Percentiles rank a stretch among this genome's conserved stretches.
These are phyloP conservation scores for Fusarium redolens DNA, from an alignment of 2,329 filamentous ascomycete genomes.

Conservation along the genomic window DNA sequence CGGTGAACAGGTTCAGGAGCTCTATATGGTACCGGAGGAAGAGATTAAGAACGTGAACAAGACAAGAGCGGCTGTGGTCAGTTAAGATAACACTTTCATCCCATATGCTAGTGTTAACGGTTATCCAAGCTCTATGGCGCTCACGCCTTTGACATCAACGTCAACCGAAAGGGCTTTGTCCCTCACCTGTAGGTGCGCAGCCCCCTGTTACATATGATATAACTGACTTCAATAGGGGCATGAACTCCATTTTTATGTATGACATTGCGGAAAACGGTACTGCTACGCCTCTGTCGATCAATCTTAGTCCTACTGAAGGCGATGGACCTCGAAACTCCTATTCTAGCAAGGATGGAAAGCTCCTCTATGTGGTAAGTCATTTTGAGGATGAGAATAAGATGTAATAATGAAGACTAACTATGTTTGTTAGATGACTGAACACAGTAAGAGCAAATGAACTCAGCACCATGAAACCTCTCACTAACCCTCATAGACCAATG, in stretches of 20 bases:
- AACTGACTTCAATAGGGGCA: background rate
- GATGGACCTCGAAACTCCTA: slow-evolving; percentile 5
- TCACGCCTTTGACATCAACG: slow-evolving; percentile 5
- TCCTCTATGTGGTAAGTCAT: background rate
- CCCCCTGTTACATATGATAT: rapidly evolving
- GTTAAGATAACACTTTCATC: background rate
- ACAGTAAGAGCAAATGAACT: background rate
- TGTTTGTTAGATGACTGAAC: background rate
- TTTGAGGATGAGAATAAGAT: rapidly evolving
- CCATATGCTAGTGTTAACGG: background rate
- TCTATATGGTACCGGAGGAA: background rate
- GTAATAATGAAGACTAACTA: background rate
- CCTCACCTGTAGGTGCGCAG: background rate
- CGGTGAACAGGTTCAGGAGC: background rate
- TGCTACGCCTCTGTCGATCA: background rate
- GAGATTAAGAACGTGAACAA: slow-evolving; percentile 1
- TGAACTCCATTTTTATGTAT: slow-evolving; percentile 10
- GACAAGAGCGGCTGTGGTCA: background rate
- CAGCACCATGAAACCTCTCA: no score
- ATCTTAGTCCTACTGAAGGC: slow-evolving; percentile 1
- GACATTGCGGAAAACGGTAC: slow-evolving; percentile 4
- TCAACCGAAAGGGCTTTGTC: slow-evolving; percentile 7
- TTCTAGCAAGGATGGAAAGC: slow-evolving; percentile 7
- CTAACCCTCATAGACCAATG: background rate
- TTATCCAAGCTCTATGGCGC: background rate